Conservation (phyloP, 768 basidiomycete species). For the Cystobasidium tubakii region DNA sequence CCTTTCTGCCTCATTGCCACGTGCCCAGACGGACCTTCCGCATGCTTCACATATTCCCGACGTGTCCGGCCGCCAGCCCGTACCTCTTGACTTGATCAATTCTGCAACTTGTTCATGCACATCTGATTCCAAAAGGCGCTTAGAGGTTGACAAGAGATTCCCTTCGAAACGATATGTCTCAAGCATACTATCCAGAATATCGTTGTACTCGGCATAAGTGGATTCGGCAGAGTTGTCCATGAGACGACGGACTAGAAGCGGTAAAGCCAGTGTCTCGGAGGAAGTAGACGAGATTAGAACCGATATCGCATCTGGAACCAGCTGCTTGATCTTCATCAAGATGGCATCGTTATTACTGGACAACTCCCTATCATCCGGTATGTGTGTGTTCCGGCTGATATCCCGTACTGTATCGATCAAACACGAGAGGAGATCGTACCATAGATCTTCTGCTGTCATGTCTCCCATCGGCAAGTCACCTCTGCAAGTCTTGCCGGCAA, state of each 20-base stretch:
- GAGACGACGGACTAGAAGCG: slow-evolving; percentile 81
- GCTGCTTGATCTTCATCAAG: slow-evolving; percentile 37
- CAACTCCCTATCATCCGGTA: neutral
- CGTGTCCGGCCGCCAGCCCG: slow-evolving; percentile 48
- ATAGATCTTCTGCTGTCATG: slow-evolving; percentile 69
- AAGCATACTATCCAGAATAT: slow-evolving; percentile 88
- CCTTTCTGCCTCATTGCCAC: neutral
- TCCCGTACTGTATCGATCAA: slow-evolving; percentile 74
- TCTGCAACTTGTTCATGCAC: slow-evolving; percentile 67
- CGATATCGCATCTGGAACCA: slow-evolving; percentile 77
- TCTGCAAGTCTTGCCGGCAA: slow-evolving; percentile 67
- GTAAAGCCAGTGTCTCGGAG: slow-evolving; percentile 75
- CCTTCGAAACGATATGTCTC: slow-evolving; percentile 89
- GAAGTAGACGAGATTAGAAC: slow-evolving; percentile 78
- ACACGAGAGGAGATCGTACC: slow-evolving; percentile 76
- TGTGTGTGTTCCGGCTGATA: slow-evolving; percentile 48
- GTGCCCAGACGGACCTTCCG: slow-evolving; percentile 40
- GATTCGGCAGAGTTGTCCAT: slow-evolving; percentile 65
- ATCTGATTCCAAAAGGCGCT: slow-evolving; percentile 72
- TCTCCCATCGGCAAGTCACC: slow-evolving; percentile 34
- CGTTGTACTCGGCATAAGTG: slow-evolving; percentile 78
- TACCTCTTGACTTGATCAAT: slow-evolving; percentile 48
- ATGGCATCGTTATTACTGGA: neutral
- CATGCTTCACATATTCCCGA: slow-evolving; percentile 41
- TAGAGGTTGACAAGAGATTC: slow-evolving; percentile 79